A percentile compares a stretch with the other conserved stretches of the same genome.
These are phyloP conservation scores for Aspergillus arachidicola DNA, from an alignment of 2,329 filamentous ascomycete genomes.

Conservation along the genomic window DNA sequence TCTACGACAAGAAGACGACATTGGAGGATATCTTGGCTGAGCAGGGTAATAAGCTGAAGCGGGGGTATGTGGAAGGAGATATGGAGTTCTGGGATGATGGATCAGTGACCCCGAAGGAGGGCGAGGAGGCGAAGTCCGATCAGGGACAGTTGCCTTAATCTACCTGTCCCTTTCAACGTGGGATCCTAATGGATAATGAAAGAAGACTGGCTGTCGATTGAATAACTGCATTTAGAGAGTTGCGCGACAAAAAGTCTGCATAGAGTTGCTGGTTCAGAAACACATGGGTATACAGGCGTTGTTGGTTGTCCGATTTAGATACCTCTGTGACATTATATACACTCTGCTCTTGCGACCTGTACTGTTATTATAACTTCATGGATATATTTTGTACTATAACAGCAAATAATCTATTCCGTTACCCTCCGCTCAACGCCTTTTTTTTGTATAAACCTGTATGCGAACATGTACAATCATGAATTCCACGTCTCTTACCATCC, in stretches of 20 bases:
- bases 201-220: background rate
- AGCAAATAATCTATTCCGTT: slow-evolving; percentile 7
- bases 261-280: background rate
- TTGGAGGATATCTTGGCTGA: slow-evolving; percentile 46
- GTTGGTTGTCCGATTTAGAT: slow-evolving; percentile 10
- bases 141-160: slow-evolving; percentile 9
- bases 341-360: slow-evolving; percentile 30
- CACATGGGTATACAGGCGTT: slow-evolving; percentile 12
- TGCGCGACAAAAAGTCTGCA: background rate
- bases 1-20: slow-evolving; percentile 45
- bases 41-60: slow-evolving; percentile 71
- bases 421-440: slow-evolving; percentile 26
- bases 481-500: slow-evolving; percentile 59
- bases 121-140: slow-evolving; percentile 11
- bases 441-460: slow-evolving; percentile 20
- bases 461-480: slow-evolving; percentile 21
- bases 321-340: slow-evolving; percentile 19
- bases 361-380: slow-evolving; percentile 15
- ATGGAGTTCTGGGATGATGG: slow-evolving; percentile 90
- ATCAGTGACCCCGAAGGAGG: slow-evolving; percentile 38
- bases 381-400: background rate
- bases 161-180: background rate
- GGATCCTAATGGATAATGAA: background rate
- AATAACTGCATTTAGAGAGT: slow-evolving; percentile 1
- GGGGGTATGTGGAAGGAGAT: slow-evolving; percentile 78